phyloP scores from a whole-genome alignment of 805 yeast genomes.

The Suhomyces kilbournensis region DNA sequence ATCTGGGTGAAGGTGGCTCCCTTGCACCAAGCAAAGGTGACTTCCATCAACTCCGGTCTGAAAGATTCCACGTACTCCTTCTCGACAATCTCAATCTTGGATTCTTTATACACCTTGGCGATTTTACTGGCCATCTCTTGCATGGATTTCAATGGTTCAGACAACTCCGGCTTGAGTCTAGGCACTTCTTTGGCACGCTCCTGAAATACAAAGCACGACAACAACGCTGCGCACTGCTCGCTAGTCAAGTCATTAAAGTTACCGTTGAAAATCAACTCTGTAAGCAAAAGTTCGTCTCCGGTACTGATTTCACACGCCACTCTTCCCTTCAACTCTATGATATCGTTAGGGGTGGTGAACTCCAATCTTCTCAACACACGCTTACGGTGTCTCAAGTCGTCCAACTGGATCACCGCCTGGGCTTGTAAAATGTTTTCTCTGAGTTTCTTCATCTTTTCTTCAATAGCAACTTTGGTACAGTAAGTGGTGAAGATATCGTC shows the following conservation, averaged over 20 bases:
- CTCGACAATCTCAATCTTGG: slow-evolving; percentile 85
- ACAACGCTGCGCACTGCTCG: slow-evolving; percentile 86
- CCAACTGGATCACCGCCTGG: slow-evolving; percentile 88
- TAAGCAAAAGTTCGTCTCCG: slow-evolving; percentile 80
- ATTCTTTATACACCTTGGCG: slow-evolving; percentile 85
- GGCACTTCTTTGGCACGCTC: slow-evolving; percentile 90
- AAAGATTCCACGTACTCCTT: slow-evolving; percentile 90
- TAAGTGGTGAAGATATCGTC: slow-evolving; percentile 63
- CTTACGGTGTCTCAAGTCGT: slow-evolving; percentile 88
- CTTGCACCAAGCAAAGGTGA: slow-evolving; percentile 93
- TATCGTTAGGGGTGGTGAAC: slow-evolving; percentile 80
- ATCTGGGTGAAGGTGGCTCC: slow-evolving; percentile 96
- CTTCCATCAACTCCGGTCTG: slow-evolving; percentile 94
- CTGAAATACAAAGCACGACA: slow-evolving; percentile 95
- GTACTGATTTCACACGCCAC: slow-evolving; percentile 96
- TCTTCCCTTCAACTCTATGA: slow-evolving; percentile 93
- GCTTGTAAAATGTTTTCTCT: slow-evolving; percentile 74
- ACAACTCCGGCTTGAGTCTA: slow-evolving; percentile 78
- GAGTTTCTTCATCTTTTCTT: slow-evolving; percentile 54
- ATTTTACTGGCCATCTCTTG: slow-evolving; percentile 89
- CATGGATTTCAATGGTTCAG: slow-evolving; percentile 87
- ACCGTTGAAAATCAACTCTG: slow-evolving; percentile 94
- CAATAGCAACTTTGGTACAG: slow-evolving; percentile 59
- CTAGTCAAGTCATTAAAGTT: slow-evolving; percentile 83
- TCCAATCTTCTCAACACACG: slow-evolving; percentile 90